Evolutionary conservation across 441 rosid genomes (phyloP).

Genomic region (Populus hybrid): DNA sequence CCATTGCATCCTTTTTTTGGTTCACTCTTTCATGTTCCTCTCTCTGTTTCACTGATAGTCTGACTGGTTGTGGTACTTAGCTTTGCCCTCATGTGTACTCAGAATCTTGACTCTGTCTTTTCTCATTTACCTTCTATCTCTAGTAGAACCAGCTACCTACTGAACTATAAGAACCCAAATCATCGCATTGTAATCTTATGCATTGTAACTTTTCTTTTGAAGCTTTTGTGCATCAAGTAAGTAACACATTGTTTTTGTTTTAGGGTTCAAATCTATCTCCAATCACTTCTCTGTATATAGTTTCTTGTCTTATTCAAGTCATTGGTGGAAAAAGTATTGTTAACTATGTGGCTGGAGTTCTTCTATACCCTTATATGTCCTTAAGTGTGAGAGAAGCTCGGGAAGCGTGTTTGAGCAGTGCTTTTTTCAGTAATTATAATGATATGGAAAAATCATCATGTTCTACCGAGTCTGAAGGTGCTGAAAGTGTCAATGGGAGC

Average conservation of each 20-base stretch:
- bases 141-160: not conserved
- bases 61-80: not conserved
- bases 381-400: conserved; percentile 24
- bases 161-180: not conserved
- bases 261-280: conserved; percentile 55
- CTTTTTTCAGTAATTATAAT: conserved; percentile 30
- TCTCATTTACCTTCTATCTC: not conserved
- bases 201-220: not conserved
- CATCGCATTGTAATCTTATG: not conserved
- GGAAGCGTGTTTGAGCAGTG: conserved; percentile 23
- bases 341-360: conserved; percentile 39
- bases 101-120: not conserved
- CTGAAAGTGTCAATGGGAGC: conserved; percentile 29
- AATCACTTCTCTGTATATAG: conserved; percentile 51
- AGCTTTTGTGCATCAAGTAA: not conserved
- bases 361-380: conserved; percentile 42
- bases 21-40: not conserved
- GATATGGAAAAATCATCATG: conserved; percentile 25
- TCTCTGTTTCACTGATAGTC: not conserved
- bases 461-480: conserved; percentile 28
- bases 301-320: conserved; percentile 60
- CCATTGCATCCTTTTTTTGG: not conserved
- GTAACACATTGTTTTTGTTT: conserved; percentile 10
- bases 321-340: conserved; percentile 51
- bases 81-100: not conserved